Conservation (phyloP, 2,329 filamentous ascomycete species). For the Fusarium buharicum region DNA sequence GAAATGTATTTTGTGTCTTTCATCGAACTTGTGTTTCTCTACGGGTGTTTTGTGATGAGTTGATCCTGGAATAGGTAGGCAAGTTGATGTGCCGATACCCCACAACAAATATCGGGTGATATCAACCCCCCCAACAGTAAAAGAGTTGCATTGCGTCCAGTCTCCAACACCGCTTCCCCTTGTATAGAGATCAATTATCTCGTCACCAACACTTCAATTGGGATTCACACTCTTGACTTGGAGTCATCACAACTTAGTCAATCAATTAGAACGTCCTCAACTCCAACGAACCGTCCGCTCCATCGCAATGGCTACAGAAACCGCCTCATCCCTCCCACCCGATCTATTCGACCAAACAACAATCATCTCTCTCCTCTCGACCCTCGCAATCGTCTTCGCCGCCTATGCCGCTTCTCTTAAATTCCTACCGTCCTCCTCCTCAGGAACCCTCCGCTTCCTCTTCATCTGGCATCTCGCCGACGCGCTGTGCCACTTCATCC, state of each 20-base stretch:
- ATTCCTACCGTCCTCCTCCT: constrained; percentile 60
- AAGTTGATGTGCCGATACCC: neutral
- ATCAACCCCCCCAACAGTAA: neutral
- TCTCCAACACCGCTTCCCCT: constrained; percentile 22
- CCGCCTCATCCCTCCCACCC: constrained; percentile 55
- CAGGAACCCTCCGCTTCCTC: constrained; percentile 73
- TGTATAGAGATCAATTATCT: neutral
- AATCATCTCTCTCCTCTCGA: constrained; percentile 66
- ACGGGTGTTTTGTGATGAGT: neutral
- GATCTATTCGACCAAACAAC: constrained; percentile 70
- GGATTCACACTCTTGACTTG: neutral
- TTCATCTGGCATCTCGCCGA: constrained; percentile 98
- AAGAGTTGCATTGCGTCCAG: neutral
- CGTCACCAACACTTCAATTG: neutral
- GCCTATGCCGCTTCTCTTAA: constrained; percentile 62
- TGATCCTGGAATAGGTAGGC: neutral
- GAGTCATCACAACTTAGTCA: neutral
- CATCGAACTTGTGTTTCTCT: neutral
- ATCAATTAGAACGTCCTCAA: neutral
- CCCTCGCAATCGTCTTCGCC: constrained; percentile 60
- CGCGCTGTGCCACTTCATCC: constrained; percentile 87
- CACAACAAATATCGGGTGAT: neutral
- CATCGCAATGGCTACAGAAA: constrained; percentile 25
- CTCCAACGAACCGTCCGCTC: too few species aligned
- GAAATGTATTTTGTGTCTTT: neutral